Percentiles rank a stretch among this genome's conserved stretches.
Evolutionary conservation across 257 asterid genomes (phyloP).

Genomic region (Anisodus acutangulus): DNA sequence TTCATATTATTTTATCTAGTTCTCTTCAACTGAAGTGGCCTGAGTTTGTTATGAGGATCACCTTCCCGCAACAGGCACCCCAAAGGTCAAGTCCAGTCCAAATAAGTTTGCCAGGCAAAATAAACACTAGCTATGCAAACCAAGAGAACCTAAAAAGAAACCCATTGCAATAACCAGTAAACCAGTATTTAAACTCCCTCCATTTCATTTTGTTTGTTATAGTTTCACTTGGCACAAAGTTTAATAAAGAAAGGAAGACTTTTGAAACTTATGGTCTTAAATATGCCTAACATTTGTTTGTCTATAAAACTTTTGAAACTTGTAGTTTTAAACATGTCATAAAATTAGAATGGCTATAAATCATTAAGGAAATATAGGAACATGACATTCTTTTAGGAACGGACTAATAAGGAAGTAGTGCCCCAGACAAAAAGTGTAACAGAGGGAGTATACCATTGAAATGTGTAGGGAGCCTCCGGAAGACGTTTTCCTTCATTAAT

Average conservation of each 20-base stretch:
- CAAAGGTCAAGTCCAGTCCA: conserved; percentile 23
- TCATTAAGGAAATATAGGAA: background rate
- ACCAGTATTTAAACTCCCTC: conserved; percentile 14
- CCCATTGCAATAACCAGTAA: background rate
- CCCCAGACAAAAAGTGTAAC: background rate
- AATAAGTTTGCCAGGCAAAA: conserved; percentile 11
- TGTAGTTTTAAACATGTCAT: background rate
- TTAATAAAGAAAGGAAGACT: background rate
- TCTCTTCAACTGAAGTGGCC: background rate
- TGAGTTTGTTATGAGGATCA: background rate
- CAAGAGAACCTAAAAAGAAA: background rate
- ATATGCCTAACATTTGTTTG: background rate
- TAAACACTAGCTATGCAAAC: conserved; percentile 7
- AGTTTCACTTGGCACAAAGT: background rate
- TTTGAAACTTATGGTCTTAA: background rate
- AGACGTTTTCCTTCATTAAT: conserved; percentile 62
- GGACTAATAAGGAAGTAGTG: background rate
- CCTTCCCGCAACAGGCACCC: background rate
- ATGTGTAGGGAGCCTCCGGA: conserved; percentile 59
- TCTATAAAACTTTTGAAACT: background rate
- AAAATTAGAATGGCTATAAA: background rate
- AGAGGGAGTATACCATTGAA: conserved; percentile 54
- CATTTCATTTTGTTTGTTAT: background rate
- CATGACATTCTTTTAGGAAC: background rate
- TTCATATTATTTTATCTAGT: conserved; percentile 11